These are phyloP conservation scores for Cladosporium sp. DNA, from an alignment of 2,329 filamentous ascomycete species.

Conservation along the genomic window DNA sequence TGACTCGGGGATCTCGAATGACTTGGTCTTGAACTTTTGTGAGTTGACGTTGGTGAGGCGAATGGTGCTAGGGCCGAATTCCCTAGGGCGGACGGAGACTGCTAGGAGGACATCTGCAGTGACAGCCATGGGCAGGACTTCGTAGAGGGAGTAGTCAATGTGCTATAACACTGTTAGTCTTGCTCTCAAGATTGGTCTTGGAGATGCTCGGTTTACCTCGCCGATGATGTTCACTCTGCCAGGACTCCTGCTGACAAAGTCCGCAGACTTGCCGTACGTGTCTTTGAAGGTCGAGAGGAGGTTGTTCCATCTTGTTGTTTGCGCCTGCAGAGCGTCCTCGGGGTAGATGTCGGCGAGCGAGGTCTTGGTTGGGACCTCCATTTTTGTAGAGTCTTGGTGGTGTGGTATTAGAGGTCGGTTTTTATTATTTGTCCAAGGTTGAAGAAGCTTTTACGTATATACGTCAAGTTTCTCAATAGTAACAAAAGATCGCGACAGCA, in stretches of 20 bases:
- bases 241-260: conserved; percentile 86
- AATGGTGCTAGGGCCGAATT: conserved; percentile 61
- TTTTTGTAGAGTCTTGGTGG: neutral
- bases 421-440: no score
- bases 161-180: conserved; percentile 52
- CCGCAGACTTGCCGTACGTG: conserved; percentile 67
- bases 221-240: conserved; percentile 98
- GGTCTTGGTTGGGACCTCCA: conserved; percentile 65
- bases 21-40: conserved; percentile 70
- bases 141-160: conserved; percentile 97
- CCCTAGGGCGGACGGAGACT: conserved; percentile 59
- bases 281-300: conserved; percentile 71
- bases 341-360: conserved; percentile 83
- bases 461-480: neutral
- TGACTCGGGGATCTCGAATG: conserved; percentile 69
- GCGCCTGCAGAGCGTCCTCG: conserved; percentile 64
- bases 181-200: neutral
- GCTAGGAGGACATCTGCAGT: conserved; percentile 88
- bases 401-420: neutral
- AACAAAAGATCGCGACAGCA: neutral
- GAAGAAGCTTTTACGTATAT: neutral
- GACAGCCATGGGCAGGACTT: conserved; percentile 93
- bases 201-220: conserved; percentile 52
- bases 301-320: conserved; percentile 72
- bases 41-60: conserved; percentile 77